Base-by-base conservation (phyloP, 306 rosid species). In the Medicago arabica region DNA sequence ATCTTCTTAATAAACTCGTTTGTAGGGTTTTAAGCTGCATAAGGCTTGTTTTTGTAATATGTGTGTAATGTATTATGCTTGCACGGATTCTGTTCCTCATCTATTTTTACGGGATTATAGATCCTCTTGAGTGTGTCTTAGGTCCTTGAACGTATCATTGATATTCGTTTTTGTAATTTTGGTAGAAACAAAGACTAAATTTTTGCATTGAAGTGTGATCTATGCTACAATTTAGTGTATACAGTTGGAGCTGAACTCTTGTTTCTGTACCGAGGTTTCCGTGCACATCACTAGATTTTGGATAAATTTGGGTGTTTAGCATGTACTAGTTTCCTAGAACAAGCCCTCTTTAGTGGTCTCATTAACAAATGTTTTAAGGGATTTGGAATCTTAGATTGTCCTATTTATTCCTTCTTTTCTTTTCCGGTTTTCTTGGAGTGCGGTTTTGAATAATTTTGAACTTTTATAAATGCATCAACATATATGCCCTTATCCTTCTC, bases 211-310 rank as follows among this genome's bases (percentile, higher is more conserved):
- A 13, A 10, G 19, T 75, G 70, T 10, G 12, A 49, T 49, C 40
- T 36, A 63, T 64, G 49, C 79, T 64, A 50, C 19, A 55, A 55
- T 72, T 40, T 57, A 12, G 67, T 39, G 21, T 41, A 38, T 72
- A 14, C 36, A 14, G 55, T 23, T 72, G 43, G 68, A 9, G 67
- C 8, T 13, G 4, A 57, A 72, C 55, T 57, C 4, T 40, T 41
- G 9, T 23, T 40, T 58, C 21, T 57, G 18, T 40, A 18, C 40
- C 23, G 39, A 57, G 21, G n/a, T 40, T 21, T 57, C 21, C 21
- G 19, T 21, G 66, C 67, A 53, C 49, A 71, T 36, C 18, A 17
- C 19, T 51, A 34, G 16, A 38, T 36, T 71, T 55, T 9, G 7
- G 55, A 39, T 41, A 39, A 38, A 39, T 38, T 19, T 55, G 12